Evolutionary conservation across 208 protist genomes (phyloP), one percentile per base, ranked within the genome.

Genomic region (Leishmania lainsoni): DNA sequence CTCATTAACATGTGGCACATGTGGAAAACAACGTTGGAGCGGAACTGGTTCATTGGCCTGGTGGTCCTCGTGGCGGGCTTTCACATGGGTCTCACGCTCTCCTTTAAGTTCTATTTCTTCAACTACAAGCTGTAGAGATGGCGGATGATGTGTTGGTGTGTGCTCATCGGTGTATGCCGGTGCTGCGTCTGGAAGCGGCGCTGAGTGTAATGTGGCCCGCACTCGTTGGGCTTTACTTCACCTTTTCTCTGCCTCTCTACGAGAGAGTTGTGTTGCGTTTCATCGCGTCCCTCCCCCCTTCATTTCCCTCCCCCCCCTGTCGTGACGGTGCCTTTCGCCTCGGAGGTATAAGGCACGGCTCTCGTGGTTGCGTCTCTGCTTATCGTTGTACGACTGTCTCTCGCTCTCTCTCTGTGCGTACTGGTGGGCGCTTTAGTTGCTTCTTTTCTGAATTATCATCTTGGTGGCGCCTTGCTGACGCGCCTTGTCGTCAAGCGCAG

Each of bases 51-150:
- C 81, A 81, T 92, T 61, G 91, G 89, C 32, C 85, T 96, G 17
- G 90, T 94, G 0, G 81, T 66, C 0, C 59, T 93, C n/a, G 92
- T 97, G 26, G 66, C 58, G 45, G 68, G 83, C 48, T 91, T 89
- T 48, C 94, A 96, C 83, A 90, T 96, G 76, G 86, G 92, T 17
- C 80, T 97, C 26, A 91, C 91, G 29, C 54, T 96, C 39, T 94
- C 89, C 29, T 95, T 97, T 76, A 97, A 97, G 86, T 89, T 97
- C 75, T 97, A 97, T 85, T 97, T 97, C 76, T 86, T 97, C 73
- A 81, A 94, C 73, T 97, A 97, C 86, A 89, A 85, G 74, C 51
- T 90, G 66, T 91, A 83, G 76, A 35, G 29, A 22, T 76, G 54
- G 69, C 35, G 22, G 69, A 51, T 51, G 42, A 54, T 14, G 10